Percentiles rank a stretch among this genome's conserved stretches.
These are phyloP conservation scores for Magnaporthiopsis rhizophila DNA, from an alignment of 2,329 filamentous ascomycete species.

Conservation along the genomic window DNA sequence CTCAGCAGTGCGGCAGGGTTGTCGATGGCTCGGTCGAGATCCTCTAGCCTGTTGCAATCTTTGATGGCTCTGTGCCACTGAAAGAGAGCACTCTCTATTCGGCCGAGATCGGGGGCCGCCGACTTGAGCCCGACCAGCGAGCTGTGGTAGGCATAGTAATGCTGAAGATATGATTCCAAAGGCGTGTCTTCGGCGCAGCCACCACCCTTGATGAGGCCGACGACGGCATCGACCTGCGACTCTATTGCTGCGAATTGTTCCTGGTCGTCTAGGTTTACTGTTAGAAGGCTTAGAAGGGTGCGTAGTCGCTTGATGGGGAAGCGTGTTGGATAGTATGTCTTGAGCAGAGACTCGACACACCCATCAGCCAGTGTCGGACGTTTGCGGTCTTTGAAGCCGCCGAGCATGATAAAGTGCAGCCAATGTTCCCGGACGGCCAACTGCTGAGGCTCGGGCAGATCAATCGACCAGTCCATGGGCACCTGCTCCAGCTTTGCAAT, in stretches of 20 bases:
- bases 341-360: constrained; percentile 37
- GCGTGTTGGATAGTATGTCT: constrained; percentile 39
- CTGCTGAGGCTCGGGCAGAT: constrained; percentile 42
- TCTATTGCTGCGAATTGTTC: constrained; percentile 30
- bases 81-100: constrained; percentile 27
- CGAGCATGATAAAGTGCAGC: constrained; percentile 39
- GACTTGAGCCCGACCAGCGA: constrained; percentile 36
- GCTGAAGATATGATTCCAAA: constrained; percentile 36
- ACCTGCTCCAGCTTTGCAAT: constrained; percentile 51
- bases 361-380: constrained; percentile 35
- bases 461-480: constrained; percentile 48
- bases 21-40: constrained; percentile 38
- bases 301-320: constrained; percentile 47
- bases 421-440: constrained; percentile 54
- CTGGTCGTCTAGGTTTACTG: constrained; percentile 37
- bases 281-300: constrained; percentile 40
- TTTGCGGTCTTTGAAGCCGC: constrained; percentile 22
- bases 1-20: constrained; percentile 39
- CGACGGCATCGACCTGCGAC: constrained; percentile 29
- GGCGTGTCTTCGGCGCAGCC: constrained; percentile 36
- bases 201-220: constrained; percentile 26
- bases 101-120: constrained; percentile 17
- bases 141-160: constrained; percentile 36
- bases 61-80: constrained; percentile 37
- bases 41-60: constrained; percentile 27